Percentiles rank a stretch among this genome's conserved stretches.
phyloP scores from a whole-genome alignment of 805 yeast genomes.

The Brettanomyces nanus region DNA sequence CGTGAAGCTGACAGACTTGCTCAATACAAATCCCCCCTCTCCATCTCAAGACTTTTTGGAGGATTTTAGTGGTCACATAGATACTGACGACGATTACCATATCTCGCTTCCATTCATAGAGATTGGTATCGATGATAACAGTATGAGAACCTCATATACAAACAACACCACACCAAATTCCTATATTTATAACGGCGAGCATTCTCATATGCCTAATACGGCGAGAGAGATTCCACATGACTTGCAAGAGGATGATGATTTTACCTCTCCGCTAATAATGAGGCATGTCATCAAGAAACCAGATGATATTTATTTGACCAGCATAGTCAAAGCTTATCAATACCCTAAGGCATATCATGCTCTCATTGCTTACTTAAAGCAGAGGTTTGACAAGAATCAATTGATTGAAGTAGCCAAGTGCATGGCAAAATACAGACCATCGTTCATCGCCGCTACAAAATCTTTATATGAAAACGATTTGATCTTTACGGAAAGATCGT shows the following conservation, averaged over 20 bases:
- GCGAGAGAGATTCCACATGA: slow-evolving; percentile 34
- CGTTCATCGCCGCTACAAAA: slow-evolving; percentile 70
- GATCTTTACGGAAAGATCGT: slow-evolving; percentile 50
- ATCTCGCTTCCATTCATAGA: slow-evolving; percentile 23
- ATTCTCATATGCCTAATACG: slow-evolving; percentile 44
- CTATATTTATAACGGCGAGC: slow-evolving; percentile 42
- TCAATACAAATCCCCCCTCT: slow-evolving; percentile 29
- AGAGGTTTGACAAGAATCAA: slow-evolving; percentile 36
- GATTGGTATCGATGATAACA: slow-evolving; percentile 19
- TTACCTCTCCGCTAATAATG: slow-evolving; percentile 49
- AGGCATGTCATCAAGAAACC: slow-evolving; percentile 48
- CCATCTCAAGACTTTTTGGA: slow-evolving; percentile 23
- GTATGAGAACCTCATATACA: slow-evolving; percentile 26
- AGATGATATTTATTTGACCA: slow-evolving; percentile 39
- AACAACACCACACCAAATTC: slow-evolving; percentile 30
- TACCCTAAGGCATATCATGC: slow-evolving; percentile 59
- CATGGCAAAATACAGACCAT: slow-evolving; percentile 63
- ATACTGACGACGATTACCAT: slow-evolving; percentile 10
- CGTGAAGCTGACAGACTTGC: slow-evolving; percentile 31
- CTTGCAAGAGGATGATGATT: slow-evolving; percentile 31
- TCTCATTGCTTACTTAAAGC: slow-evolving; percentile 45
- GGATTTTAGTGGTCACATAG: slow-evolving; percentile 19
- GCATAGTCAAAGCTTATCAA: slow-evolving; percentile 40
- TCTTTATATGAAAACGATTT: slow-evolving; percentile 65
- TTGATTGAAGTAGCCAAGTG: slow-evolving; percentile 40